Evolutionary conservation across 2,329 filamentous ascomycete species (phyloP).

Genomic region (Diaporthe sp.): DNA sequence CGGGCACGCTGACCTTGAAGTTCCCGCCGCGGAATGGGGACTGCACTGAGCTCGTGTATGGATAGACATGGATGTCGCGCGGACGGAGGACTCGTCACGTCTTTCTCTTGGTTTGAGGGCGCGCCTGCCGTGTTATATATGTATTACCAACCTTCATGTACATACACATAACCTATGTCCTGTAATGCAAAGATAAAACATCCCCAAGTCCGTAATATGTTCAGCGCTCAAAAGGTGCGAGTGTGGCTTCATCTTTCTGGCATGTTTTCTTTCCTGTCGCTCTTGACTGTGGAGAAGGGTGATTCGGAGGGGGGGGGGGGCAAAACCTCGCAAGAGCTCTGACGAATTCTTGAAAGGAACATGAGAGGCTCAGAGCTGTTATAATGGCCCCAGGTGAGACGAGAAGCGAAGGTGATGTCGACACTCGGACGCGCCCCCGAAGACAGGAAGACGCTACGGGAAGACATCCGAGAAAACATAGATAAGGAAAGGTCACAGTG

Average conservation of each 20-base stretch:
- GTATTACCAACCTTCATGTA: slow-evolving; percentile 17
- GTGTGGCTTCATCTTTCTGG: not conserved
- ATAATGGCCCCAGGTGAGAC: not conserved
- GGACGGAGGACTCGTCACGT: not conserved
- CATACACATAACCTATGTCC: not conserved
- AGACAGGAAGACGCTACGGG: not conserved
- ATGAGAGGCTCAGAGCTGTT: not conserved
- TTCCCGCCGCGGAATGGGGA: no score
- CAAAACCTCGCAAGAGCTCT: no score
- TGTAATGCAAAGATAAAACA: not conserved
- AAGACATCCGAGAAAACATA: not conserved
- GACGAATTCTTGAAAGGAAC: no score
- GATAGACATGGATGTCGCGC: slow-evolving; percentile 4
- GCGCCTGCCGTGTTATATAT: not conserved
- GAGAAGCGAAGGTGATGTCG: not conserved
- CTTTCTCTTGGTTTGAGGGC: not conserved
- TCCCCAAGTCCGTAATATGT: not conserved
- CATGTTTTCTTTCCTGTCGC: not conserved
- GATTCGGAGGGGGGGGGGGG: no score
- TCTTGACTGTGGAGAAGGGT: not conserved
- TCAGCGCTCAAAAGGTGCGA: not conserved
- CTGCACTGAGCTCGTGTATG: slow-evolving; percentile 7
- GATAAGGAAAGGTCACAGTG: not conserved
- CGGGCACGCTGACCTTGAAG: no score
- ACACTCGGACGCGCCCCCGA: not conserved